Base-by-base conservation (phyloP, 2,329 filamentous ascomycete genomes). In the Penicillium frequentans region DNA sequence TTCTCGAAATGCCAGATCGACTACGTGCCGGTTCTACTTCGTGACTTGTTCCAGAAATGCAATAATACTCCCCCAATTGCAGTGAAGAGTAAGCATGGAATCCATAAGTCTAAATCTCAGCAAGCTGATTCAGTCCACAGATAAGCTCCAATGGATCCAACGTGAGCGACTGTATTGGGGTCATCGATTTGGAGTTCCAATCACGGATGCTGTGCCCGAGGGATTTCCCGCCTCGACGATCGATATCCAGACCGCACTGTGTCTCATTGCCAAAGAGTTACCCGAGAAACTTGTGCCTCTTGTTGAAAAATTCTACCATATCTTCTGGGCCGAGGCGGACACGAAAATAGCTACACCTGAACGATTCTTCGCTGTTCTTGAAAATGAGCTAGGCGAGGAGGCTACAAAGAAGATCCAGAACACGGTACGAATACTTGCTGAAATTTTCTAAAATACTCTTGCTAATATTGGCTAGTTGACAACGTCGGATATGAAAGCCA, bases 401-500 rank as follows among this genome's bases (percentile, higher is more conserved):
- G 13, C 7, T 9, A 33, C 49, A 10, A 49, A 33, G 10, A 10
- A 5, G 8, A 42, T 46, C 11, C 3, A 54, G 13, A 13, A 48
- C 19, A n/a, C 29, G 37, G 53, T 59, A 48, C 8, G 24, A 31
- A 19, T 10, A 23, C 8, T 10, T 5, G 7, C 6, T 23, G 3
- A 24, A 19, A n/a, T 3, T 10, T 24, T n/a, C 5, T 10, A 2
- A 14, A 8, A 7, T 37, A 19, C 11, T 47, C 8, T 24, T 46
- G 11, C 24, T 46, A 13, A 23, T 33, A 11, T 19, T 33, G 10
- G 48, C 24, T 43, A n/a, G 39, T 44, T 42, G 16, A 3, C 23
- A 11, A 50, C n/a, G 1, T 27, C 48, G 23, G 37, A 33, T 26
- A 43, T 27, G 39, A 85, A 85, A 70, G 69, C 74, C 31, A 56